Evolutionary conservation across 306 rosid genomes (phyloP), one percentile per base, ranked within the genome.

Genomic region (Vigna mungo): DNA sequence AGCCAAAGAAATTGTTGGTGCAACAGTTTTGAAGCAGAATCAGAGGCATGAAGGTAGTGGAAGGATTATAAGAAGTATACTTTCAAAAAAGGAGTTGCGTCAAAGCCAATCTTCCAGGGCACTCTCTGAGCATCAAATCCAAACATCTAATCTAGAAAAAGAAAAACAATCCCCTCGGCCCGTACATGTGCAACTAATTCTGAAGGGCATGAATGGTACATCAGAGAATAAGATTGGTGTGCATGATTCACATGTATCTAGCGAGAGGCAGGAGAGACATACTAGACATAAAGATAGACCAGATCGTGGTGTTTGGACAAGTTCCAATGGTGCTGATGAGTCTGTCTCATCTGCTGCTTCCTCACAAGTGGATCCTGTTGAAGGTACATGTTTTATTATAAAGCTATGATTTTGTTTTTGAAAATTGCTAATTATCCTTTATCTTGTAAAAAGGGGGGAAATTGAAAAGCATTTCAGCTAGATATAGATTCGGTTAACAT

Each of bases 51-150:
- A 83, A 71, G 90, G 86, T 77, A 80, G 78, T 9, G 92, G 88
- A 75, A 83, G 89, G 86, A 85, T 86, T 41, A 79, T 86, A 44
- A 91, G 80, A 83, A 80, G 88, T 77, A 89, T 91, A 84, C 89
- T 86, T 74, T 82, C 84, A 37, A 87, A 87, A 77, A 88, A 87
- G 84, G 90, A 86, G 67, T 68, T 80, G 74, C 86, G 52, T 59
- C 93, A 84, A 82, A 80, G 69, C 85, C 93, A 83, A 70, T 85
- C 78, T 77, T 84, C 90, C 79, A 84, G 79, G 67, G 54, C 32
- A 55, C 69, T 79, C 49, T 71, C 84, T 53, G 92, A 84, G 68
- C 90, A 80, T 80, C 83, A 81, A 73, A 77, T 68, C 27, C 92
- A 82, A 81, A 77, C 80, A 48, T 80, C 84, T 5, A 86, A 77